Conservation (phyloP, 2,329 filamentous ascomycete species). For the Stemphylium beticola region DNA sequence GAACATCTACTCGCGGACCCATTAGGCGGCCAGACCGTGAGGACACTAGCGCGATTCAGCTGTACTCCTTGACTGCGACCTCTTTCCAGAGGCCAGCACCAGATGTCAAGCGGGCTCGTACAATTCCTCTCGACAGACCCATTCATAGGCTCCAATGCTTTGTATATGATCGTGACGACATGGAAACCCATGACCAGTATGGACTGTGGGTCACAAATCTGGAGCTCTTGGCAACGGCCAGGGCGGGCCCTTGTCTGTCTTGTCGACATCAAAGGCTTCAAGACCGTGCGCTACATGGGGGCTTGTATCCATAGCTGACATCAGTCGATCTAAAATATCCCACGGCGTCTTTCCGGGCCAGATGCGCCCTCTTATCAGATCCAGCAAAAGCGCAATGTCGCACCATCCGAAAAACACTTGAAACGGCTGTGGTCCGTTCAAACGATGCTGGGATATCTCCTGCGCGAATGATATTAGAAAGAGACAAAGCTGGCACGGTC, state of each 20-base stretch:
- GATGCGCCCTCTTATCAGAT: not conserved
- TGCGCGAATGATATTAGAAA: not conserved
- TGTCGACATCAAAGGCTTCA: slow-evolving; percentile 3
- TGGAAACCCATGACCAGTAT: slow-evolving; percentile 5
- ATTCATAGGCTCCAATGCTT: not conserved
- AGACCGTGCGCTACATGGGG: slow-evolving; percentile 5
- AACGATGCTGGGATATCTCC: not conserved
- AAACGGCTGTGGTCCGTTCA: slow-evolving; percentile 5
- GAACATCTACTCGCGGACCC: not conserved
- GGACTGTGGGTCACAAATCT: slow-evolving; percentile 15
- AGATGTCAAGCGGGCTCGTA: not conserved
- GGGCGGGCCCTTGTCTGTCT: slow-evolving; percentile 14
- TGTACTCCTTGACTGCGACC: not conserved
- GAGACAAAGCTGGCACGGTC: not conserved
- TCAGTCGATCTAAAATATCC: not conserved
- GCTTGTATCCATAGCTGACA: slow-evolving; percentile 11
- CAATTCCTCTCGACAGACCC: not conserved
- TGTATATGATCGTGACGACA: slow-evolving; percentile 24
- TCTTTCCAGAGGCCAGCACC: not conserved
- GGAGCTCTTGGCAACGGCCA: slow-evolving; percentile 36
- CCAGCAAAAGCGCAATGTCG: not conserved
- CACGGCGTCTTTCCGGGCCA: not conserved
- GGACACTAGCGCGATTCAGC: not conserved
- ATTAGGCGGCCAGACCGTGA: not conserved
- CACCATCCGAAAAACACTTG: not conserved